phyloP scores from a whole-genome alignment of 2,329 filamentous ascomycete species.

The Purpureocillium lavendulum region DNA sequence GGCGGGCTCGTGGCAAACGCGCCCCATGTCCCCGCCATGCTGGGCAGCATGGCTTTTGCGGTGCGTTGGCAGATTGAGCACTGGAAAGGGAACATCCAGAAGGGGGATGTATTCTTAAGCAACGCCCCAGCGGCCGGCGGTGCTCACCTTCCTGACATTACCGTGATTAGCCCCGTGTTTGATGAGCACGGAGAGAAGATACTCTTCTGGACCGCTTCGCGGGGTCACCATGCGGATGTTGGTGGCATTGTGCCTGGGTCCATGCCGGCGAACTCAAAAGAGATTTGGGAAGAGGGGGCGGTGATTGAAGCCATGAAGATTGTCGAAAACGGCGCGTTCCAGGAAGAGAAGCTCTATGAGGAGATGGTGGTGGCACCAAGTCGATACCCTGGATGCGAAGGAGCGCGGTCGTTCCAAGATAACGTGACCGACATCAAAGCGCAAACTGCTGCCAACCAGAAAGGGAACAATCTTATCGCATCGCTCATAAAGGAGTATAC shows the following conservation, averaged over 20 bases:
- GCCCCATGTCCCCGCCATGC: constrained; percentile 71
- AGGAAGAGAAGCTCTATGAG: constrained; percentile 68
- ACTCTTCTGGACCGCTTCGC: constrained; percentile 73
- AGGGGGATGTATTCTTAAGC: constrained; percentile 72
- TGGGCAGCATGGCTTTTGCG: constrained; percentile 77
- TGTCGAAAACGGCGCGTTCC: constrained; percentile 67
- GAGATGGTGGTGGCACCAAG: constrained; percentile 67
- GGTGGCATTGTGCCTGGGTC: constrained; percentile 73
- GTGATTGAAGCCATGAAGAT: constrained; percentile 60
- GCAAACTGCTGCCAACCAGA: constrained; percentile 77
- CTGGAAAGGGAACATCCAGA: constrained; percentile 69
- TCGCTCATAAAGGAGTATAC: constrained; percentile 67
- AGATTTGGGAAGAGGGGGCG: constrained; percentile 55
- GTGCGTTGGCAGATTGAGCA: constrained; percentile 71
- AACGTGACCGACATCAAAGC: constrained; percentile 80
- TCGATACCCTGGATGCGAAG: constrained; percentile 66
- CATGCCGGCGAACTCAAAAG: constrained; percentile 68
- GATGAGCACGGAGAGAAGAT: constrained; percentile 56
- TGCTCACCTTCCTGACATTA: constrained; percentile 77
- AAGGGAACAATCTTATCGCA: constrained; percentile 74
- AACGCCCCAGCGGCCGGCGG: constrained; percentile 80
- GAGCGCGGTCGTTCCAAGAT: constrained; percentile 69
- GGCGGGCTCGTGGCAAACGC: constrained; percentile 73
- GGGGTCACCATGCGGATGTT: constrained; percentile 80
- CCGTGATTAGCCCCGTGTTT: constrained; percentile 72